Base-by-base conservation (phyloP, 2,329 filamentous ascomycete species). In the Xylaria sp. region DNA sequence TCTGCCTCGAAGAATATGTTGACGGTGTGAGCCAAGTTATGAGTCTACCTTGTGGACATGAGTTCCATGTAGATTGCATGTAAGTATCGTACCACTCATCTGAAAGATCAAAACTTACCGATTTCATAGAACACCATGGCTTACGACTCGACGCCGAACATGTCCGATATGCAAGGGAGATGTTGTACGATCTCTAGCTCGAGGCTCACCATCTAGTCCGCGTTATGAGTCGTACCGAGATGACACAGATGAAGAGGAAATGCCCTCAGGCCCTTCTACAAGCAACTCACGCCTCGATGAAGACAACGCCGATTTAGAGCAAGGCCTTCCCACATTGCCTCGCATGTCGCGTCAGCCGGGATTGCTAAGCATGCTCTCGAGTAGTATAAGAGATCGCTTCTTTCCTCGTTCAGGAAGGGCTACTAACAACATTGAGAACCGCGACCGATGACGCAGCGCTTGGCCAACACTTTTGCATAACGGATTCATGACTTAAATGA, bases 21-120 rank as follows among this genome's bases (percentile, higher is more conserved):
- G 94, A 97, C 78, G 96, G 96, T 44, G 90, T 97, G 73, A 97
- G 94, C 78, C 89, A 89, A 75, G 95, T 99, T 44, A 99, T 99
- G 96, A 96, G 94, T 76, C 82, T 99, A 66, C 96, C 96, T 9
- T 99, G 96, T 80, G 96, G 96, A 39, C 96, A 99, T 78, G 96
- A 99, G 76, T 99, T 98, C 79, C 96, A 99, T 79, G 95, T 86
- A 31, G 94, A 97, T 77, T 99, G 96, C 94, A 98, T 99, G 94
- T 97, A 82, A 90, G 94, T 91, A 59, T 51, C 9, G 3, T 63
- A 11, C 22, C 38, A 31, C 60, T 51, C 61, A 29, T 65, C 57
- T 36, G 0, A 57, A 51, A 39, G 45, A 61, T 59, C n/a, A 20
- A 42, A 10, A 42, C 71, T 70, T 65, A 74, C 75, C 75, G 68